Conservation (phyloP, 352 stramenopile species). For the Pythium apleroticum region DNA sequence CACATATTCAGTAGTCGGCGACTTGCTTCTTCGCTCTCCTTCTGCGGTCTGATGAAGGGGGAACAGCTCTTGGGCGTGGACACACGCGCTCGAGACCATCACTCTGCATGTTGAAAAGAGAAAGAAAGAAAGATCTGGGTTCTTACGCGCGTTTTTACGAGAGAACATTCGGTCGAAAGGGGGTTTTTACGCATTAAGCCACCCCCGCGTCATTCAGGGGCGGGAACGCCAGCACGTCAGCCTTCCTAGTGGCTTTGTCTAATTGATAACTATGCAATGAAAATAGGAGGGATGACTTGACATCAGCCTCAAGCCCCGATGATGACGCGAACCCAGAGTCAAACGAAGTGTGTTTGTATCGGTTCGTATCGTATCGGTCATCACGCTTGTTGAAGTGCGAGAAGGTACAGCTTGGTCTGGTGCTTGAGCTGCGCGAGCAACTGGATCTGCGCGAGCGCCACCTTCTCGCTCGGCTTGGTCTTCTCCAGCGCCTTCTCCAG, state of each 20-base stretch:
- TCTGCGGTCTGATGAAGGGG: background rate
- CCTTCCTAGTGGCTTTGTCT: background rate
- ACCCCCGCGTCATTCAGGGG: slow-evolving; percentile 9
- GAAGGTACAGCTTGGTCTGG: slow-evolving; percentile 77
- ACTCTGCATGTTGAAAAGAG: slow-evolving; percentile 22
- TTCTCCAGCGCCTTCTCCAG: slow-evolving; percentile 52
- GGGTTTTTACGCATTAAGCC: slow-evolving; percentile 17
- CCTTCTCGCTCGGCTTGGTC: slow-evolving; percentile 37
- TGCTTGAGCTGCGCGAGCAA: slow-evolving; percentile 78
- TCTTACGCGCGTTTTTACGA: slow-evolving; percentile 22
- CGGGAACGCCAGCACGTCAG: background rate
- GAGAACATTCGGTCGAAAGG: background rate
- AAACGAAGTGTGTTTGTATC: slow-evolving; percentile 1
- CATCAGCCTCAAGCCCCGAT: background rate
- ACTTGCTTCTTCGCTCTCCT: slow-evolving; percentile 3
- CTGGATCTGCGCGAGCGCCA: slow-evolving; percentile 38
- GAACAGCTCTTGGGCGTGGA: background rate
- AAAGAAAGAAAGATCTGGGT: slow-evolving; percentile 28
- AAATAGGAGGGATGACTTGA: slow-evolving; percentile 20
- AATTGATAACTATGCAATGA: background rate
- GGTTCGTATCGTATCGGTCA: background rate
- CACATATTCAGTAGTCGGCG: slow-evolving; percentile 12
- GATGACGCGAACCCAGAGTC: background rate
- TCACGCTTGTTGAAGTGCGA: slow-evolving; percentile 49
- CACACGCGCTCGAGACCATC: slow-evolving; percentile 17